Evolutionary conservation across 441 rosid species (phyloP).

Genomic region (Erodium chrysanthum): DNA sequence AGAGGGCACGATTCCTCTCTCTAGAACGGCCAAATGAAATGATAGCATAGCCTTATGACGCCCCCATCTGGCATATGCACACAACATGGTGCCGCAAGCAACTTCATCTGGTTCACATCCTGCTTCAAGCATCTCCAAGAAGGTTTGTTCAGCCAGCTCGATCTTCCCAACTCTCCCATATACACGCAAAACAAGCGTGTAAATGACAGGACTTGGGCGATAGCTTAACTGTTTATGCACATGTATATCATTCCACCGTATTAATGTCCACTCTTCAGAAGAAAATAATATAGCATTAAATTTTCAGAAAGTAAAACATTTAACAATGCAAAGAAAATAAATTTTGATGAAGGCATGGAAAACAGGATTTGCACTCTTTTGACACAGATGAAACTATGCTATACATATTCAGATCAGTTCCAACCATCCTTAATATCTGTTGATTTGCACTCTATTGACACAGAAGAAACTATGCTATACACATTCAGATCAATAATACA

Average conservation of each 20-base stretch:
- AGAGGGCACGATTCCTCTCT: constrained; percentile 45
- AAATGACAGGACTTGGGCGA: constrained; percentile 61
- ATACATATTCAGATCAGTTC: neutral
- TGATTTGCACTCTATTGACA: too few species aligned
- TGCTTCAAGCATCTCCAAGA: constrained; percentile 84
- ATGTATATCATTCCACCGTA: constrained; percentile 32
- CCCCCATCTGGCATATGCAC: constrained; percentile 94
- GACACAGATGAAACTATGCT: neutral
- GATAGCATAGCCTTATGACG: constrained; percentile 68
- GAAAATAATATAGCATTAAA: neutral
- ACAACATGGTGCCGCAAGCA: constrained; percentile 89
- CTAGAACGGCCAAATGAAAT: constrained; percentile 61
- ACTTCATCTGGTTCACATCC: constrained; percentile 88
- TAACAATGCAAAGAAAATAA: neutral
- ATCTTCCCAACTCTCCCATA: constrained; percentile 90
- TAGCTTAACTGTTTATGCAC: constrained; percentile 65
- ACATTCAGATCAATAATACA: too few species aligned
- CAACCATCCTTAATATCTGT: neutral
- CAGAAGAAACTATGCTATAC: too few species aligned
- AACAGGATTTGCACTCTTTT: neutral
- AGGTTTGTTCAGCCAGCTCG: constrained; percentile 64
- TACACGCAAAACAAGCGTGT: constrained; percentile 60
- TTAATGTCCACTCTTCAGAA: constrained; percentile 18
- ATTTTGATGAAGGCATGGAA: too few species aligned
- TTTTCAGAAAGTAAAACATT: neutral